Evolutionary conservation across 768 basidiomycete genomes (phyloP).

Genomic region (Calocybe cyanea): DNA sequence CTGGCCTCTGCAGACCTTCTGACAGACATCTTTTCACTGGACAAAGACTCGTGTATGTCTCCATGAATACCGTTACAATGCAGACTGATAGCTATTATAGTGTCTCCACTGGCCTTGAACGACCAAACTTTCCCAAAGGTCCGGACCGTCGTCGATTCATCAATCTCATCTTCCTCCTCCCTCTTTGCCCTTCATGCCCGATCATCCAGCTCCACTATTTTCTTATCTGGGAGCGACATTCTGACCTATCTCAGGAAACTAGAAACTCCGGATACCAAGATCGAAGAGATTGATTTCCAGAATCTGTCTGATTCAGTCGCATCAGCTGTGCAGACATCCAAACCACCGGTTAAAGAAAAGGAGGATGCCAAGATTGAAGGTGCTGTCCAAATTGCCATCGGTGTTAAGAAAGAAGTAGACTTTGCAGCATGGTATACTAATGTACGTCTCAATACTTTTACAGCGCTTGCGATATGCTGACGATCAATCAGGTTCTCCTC

Average conservation of each 20-base stretch:
- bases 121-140: conserved; percentile 64
- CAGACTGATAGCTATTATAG: conserved; percentile 33
- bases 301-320: conserved; percentile 41
- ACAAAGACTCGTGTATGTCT: conserved; percentile 81
- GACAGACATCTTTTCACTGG: conserved; percentile 75
- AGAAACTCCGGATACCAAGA: conserved; percentile 59
- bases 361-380: conserved; percentile 83
- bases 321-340: conserved; percentile 35
- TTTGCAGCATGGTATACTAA: conserved; percentile 94
- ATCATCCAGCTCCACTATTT: conserved; percentile 67
- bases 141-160: conserved; percentile 71
- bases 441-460: conserved; percentile 38
- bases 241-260: conserved; percentile 65
- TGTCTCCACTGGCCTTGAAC: conserved; percentile 78
- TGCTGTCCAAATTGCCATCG: conserved; percentile 88
- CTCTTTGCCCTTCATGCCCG: conserved; percentile 74
- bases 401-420: conserved; percentile 93
- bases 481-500: conserved; percentile 69
- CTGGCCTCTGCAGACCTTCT: conserved; percentile 85
- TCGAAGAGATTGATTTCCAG: conserved; percentile 73
- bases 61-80: background rate
- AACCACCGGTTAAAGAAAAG: conserved; percentile 49
- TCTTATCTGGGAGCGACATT: conserved; percentile 78
- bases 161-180: conserved; percentile 66
- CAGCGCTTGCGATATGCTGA: conserved; percentile 10